Evolutionary conservation across 306 rosid genomes (phyloP).

Genomic region (Vigna unguiculata): DNA sequence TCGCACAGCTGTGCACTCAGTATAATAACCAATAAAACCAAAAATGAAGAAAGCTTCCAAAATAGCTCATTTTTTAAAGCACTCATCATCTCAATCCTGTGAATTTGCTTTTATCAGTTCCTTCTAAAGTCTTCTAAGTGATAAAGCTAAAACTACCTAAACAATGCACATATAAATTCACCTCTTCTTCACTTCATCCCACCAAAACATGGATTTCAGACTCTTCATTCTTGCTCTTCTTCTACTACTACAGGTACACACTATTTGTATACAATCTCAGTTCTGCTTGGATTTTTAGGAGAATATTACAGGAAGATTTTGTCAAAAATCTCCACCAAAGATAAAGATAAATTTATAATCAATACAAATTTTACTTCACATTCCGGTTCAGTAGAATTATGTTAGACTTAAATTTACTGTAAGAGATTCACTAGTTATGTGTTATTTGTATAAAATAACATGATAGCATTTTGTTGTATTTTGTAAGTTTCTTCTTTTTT

Average conservation of each 20-base stretch:
- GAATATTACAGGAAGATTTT: too few species aligned
- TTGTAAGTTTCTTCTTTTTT: too few species aligned
- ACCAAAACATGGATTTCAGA: constrained; percentile 45
- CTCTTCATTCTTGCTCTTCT: constrained; percentile 37
- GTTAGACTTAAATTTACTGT: too few species aligned
- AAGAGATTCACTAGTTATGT: too few species aligned
- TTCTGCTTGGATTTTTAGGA: too few species aligned
- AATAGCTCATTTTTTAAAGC: neutral
- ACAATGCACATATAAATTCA: constrained; percentile 28
- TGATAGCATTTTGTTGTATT: too few species aligned
- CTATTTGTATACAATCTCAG: neutral
- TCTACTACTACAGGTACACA: constrained; percentile 45
- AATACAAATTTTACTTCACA: too few species aligned
- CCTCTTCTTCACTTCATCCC: constrained; percentile 3
- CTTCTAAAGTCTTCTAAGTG: constrained; percentile 28
- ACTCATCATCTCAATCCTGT: constrained; percentile 36
- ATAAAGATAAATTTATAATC: too few species aligned
- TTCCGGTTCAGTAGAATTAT: too few species aligned
- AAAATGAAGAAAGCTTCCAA: constrained; percentile 46
- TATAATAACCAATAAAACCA: neutral
- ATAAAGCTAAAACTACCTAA: neutral
- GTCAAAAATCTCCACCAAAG: too few species aligned
- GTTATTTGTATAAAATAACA: too few species aligned
- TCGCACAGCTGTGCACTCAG: constrained; percentile 37
- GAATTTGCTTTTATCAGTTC: constrained; percentile 22